Base-by-base conservation (phyloP, 192 early-diverging fungal genomes). In the Entomortierella parvispora region DNA sequence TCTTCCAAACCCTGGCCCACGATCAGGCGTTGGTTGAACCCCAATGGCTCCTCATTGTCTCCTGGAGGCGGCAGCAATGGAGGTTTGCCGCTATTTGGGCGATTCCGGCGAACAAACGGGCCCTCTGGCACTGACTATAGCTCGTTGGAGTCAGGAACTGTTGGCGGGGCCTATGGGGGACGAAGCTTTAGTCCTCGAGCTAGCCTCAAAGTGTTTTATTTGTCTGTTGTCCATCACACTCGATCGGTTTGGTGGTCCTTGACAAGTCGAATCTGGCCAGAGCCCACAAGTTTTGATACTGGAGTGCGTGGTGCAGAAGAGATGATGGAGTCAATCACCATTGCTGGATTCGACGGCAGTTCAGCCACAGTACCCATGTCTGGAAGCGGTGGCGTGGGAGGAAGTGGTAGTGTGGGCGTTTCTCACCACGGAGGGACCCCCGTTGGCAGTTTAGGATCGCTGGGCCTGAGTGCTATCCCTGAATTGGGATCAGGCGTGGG, bases 211-310 rank as follows among this genome's bases (percentile, higher is more conserved):
- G 74, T 68, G 20, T 55, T 68, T n/a, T 77, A 77, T 43, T 59
- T 77, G 32, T 64, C 60, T 14, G 49, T 68, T n/a, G 54, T 68
- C 22, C 74, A 77, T 40, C 74, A 68, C 29, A 63, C 74, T 4
- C 59, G 74, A 18, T 68, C 74, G 3, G 34, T 66, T 20, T 77
- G 65, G 74, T 68, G 74, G 59, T 77, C 74, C 4, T 6, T 77
- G 22, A 46, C 66, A 4, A 68, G 65, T 18, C 51, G 74, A 2
- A 45, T 77, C 60, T 77, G 74, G 74, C 74, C 65, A 3, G 74
- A 77, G 28, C 65, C 74, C 4, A 45, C 32, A 12, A 61, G 42
- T 22, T 76, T 68, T 42, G 59, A 47, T 29, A 8, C 37, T 0
- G 26, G 29, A 25, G 66, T 32, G 8, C 31, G 42, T 8, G 26